Conservation (phyloP, 2,329 filamentous ascomycete genomes). For the Curvularia lunata region DNA sequence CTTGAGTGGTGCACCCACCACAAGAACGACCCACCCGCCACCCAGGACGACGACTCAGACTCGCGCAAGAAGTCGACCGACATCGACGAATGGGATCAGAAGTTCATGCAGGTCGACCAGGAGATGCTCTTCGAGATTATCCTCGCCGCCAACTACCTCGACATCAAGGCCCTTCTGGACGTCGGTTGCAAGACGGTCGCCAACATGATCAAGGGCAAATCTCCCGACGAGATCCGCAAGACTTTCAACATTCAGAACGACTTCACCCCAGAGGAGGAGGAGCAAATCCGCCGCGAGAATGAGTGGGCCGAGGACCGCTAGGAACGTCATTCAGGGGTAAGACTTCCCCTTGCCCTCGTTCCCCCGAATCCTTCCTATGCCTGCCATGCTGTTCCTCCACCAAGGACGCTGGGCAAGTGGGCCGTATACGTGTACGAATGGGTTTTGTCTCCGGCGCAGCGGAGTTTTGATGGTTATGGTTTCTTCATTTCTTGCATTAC, state of each 20-base stretch:
- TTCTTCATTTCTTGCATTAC: constrained; percentile 8
- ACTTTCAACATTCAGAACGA: constrained; percentile 99
- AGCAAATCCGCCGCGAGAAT: constrained; percentile 74
- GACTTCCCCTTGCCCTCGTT: too few species aligned
- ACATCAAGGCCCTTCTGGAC: constrained; percentile 97
- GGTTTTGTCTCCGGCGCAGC: constrained; percentile 17
- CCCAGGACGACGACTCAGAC: constrained; percentile 88
- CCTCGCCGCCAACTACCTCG: constrained; percentile 95
- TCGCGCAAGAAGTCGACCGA: constrained; percentile 98
- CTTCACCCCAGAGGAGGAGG: constrained; percentile 98
- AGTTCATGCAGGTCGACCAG: constrained; percentile 99
- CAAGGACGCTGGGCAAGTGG: constrained; percentile 6
- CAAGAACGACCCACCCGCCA: constrained; percentile 81
- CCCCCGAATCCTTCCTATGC: not conserved
- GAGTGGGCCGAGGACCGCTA: constrained; percentile 57
- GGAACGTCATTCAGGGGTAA: not conserved
- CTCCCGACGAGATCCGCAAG: constrained; percentile 97
- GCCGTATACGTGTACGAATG: constrained; percentile 1
- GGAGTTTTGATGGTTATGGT: constrained; percentile 18
- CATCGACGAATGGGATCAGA: constrained; percentile 99
- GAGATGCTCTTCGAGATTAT: constrained; percentile 99
- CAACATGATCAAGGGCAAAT: constrained; percentile 99
- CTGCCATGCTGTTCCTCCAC: constrained; percentile 8
- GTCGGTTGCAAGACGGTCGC: constrained; percentile 99
- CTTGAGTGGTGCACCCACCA: constrained; percentile 98